Conservation (phyloP, 2,329 filamentous ascomycete species). For the Fonsecaea erecta region DNA sequence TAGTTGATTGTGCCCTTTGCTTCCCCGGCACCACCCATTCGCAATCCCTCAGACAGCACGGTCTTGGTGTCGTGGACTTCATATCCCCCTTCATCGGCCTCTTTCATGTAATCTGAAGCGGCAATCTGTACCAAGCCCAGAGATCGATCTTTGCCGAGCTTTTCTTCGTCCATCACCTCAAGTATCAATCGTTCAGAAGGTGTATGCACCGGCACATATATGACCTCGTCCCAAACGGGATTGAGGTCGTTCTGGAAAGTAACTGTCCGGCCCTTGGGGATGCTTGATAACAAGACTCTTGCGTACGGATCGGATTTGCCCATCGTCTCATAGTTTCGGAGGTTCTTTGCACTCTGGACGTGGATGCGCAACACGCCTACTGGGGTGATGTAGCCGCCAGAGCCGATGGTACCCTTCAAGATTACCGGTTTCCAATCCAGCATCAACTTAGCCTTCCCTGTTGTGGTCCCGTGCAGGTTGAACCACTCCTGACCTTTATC, state of each 20-base stretch:
- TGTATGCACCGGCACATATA: constrained; percentile 90
- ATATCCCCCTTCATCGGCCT: constrained; percentile 79
- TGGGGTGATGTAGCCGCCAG: constrained; percentile 87
- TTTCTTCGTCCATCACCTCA: constrained; percentile 97
- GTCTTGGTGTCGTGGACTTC: constrained; percentile 76
- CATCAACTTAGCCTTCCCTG: constrained; percentile 85
- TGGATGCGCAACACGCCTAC: constrained; percentile 95
- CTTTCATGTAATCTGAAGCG: constrained; percentile 75
- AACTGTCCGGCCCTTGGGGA: constrained; percentile 89
- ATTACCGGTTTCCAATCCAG: constrained; percentile 95
- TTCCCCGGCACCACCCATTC: constrained; percentile 72
- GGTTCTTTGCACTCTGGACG: constrained; percentile 78
- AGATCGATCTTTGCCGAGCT: constrained; percentile 84
- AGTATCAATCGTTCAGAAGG: constrained; percentile 79
- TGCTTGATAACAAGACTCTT: constrained; percentile 83
- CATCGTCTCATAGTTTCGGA: constrained; percentile 91
- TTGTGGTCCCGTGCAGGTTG: constrained; percentile 78
- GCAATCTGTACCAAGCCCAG: constrained; percentile 80
- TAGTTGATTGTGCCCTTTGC: constrained; percentile 82
- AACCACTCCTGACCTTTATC: constrained; percentile 97
- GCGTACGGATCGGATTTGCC: constrained; percentile 97
- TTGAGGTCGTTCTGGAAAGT: constrained; percentile 96
- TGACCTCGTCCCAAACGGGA: constrained; percentile 92
- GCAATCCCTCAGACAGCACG: constrained; percentile 68
- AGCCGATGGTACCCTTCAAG: constrained; percentile 75